phyloP scores from a whole-genome alignment of 2,329 filamentous ascomycete genomes.

The Colletotrichum melonis region DNA sequence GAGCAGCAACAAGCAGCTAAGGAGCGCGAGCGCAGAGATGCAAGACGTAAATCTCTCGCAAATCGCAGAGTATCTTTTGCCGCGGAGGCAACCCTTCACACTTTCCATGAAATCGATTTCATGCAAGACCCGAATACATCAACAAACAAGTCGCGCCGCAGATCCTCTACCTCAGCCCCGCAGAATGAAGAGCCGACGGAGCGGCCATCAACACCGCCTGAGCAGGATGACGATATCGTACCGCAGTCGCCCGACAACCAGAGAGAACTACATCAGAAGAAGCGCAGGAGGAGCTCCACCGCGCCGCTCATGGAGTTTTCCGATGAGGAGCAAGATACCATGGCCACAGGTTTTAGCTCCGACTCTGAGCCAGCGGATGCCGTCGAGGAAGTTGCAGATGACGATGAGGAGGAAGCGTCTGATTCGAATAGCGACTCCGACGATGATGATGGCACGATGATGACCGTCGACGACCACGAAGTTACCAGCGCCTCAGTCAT shows the following conservation, averaged over 20 bases:
- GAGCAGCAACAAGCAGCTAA: constrained; percentile 76
- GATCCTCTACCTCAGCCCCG: constrained; percentile 66
- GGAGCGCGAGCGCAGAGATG: constrained; percentile 82
- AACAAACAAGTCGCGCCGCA: constrained; percentile 79
- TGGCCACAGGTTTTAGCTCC: constrained; percentile 83
- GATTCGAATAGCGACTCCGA: constrained; percentile 69
- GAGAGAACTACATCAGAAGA: constrained; percentile 68
- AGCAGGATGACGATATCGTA: constrained; percentile 68
- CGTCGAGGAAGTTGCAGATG: constrained; percentile 66
- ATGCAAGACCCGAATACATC: constrained; percentile 87
- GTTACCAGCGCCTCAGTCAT: constrained; percentile 75
- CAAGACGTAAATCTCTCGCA: constrained; percentile 90
- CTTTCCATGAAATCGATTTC: constrained; percentile 94
- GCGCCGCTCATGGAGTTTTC: constrained; percentile 74
- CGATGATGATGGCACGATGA: constrained; percentile 82
- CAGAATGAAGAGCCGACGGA: constrained; percentile 49
- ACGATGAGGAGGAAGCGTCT: constrained; percentile 55
- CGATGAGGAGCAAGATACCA: constrained; percentile 72
- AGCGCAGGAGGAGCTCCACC: constrained; percentile 72
- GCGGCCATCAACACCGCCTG: constrained; percentile 71
- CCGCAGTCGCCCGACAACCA: constrained; percentile 73
- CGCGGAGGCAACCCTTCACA: constrained; percentile 95
- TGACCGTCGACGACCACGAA: constrained; percentile 85
- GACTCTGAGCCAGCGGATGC: constrained; percentile 69
- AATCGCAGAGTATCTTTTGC: constrained; percentile 97